Evolutionary conservation across 78 protist species (phyloP), one percentile per base, ranked within the genome.

Genomic region (Acrasis kona): DNA sequence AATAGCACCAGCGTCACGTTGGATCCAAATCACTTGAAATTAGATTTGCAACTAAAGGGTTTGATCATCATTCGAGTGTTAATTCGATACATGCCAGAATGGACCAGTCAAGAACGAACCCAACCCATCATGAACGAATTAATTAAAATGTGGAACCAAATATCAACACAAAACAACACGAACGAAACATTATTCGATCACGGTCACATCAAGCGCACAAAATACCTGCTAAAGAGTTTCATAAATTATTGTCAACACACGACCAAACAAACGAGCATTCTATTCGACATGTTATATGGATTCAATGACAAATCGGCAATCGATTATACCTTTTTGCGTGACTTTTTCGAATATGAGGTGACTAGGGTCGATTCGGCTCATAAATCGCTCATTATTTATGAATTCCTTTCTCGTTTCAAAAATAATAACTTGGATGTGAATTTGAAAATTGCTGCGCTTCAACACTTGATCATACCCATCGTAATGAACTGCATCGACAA

Each of bases 221-320:
- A 87, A 79, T 66, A 80, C 36, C 1, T 91, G 34, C 80, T 84
- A 39, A 84, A 91, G 75, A 84, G 88, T 65, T 77, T 91, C 78
- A 6, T 91, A 2, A 40, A 58, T 10, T 88, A 83, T 72, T 87
- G 87, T 57, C 65, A 85, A 31, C 28, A 37, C 64, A 75, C 82
- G 7, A 32, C 42, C 5, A 78, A 42, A 3, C 91, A 76, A 61
- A 80, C 69, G 12, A 77, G 76, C 36, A 50, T 91, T 3, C 86
- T 89, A 29, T 91, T 91, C 81, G 10, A 73, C 30, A 78, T 91
- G 87, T 42, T 91, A 0, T 29, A 72, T 29, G 75, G 86, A 27
- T 81, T 91, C 64, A 57, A 81, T n/a, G n/a, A n/a, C 4, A 10
- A 68, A 30, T 58, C 87, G 5, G 31, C 84, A 0, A 57, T 77